Evolutionary conservation across 352 stramenopile genomes (phyloP).

Genomic region (Phytophthora pistaciae): DNA sequence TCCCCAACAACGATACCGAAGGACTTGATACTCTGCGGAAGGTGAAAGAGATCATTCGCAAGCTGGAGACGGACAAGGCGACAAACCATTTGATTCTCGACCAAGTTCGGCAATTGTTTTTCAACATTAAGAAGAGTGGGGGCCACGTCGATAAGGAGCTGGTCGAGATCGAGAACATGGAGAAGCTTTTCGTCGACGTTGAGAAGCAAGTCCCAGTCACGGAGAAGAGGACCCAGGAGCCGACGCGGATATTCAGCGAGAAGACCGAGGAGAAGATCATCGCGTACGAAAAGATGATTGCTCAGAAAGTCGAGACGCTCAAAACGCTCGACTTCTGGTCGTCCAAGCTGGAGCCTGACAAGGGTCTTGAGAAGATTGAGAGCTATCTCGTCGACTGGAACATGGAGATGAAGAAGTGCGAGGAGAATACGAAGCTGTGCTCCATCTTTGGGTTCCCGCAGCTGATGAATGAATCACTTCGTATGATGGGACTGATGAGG

Average conservation of each 20-base stretch:
- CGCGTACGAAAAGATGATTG: slow-evolving; percentile 92
- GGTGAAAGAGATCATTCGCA: slow-evolving; percentile 87
- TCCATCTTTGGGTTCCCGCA: slow-evolving; percentile 95
- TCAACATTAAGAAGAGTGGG: slow-evolving; percentile 82
- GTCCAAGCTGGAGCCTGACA: slow-evolving; percentile 81
- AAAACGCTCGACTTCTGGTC: slow-evolving; percentile 90
- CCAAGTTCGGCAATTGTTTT: slow-evolving; percentile 81
- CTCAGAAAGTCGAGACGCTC: slow-evolving; percentile 81
- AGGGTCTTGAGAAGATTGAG: slow-evolving; percentile 87
- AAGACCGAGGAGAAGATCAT: slow-evolving; percentile 96
- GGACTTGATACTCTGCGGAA: slow-evolving; percentile 84
- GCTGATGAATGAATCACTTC: slow-evolving; percentile 91
- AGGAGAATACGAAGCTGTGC: slow-evolving; percentile 93
- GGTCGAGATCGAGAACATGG: slow-evolving; percentile 84
- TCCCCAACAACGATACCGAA: slow-evolving; percentile 79
- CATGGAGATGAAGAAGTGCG: slow-evolving; percentile 92
- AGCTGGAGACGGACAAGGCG: slow-evolving; percentile 75
- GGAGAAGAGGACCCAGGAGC: slow-evolving; percentile 79
- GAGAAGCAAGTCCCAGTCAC: slow-evolving; percentile 83
- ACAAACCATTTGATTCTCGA: slow-evolving; percentile 80
- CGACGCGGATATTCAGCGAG: slow-evolving; percentile 87
- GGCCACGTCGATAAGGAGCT: slow-evolving; percentile 88
- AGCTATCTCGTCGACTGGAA: slow-evolving; percentile 85
- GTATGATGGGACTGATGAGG: slow-evolving; percentile 92
- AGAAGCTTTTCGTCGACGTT: slow-evolving; percentile 83